Base-by-base conservation (phyloP, 768 basidiomycete genomes). In the Auriculariales sp. region DNA sequence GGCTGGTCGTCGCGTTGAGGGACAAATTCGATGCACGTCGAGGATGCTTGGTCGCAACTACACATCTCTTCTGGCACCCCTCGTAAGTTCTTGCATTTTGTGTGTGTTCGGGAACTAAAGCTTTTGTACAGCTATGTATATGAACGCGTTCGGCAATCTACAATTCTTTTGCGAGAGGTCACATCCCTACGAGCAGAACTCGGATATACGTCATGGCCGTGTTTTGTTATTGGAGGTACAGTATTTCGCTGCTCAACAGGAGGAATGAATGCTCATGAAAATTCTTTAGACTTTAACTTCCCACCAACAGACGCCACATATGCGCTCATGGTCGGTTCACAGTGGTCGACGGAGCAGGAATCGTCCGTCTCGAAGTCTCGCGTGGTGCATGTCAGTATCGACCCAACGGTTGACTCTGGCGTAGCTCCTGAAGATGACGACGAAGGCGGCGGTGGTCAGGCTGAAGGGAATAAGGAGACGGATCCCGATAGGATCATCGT, bases 11-110 rank as follows among this genome's bases (percentile, higher is more conserved):
- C 17, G 83, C 82, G 1, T 66, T 98, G 48, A 67, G 70, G 55
- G 66, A 66, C 39, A 61, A 66, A 4, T 64, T 62, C 7, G 56
- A 68, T 14, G 57, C 65, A 25, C 52, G 59, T 5, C 64, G 68
- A 32, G 88, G 91, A 3, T 62, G 89, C 29, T 66, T 94, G 33
- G 66, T 93, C 12, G 88, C 79, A 2, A 95, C 93, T 1, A 92
- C 92, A 0, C 93, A 97, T 67, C 68, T 94, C 22, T 97, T 95
- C 63, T 97, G 93, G 93, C 91, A 94, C 64, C 91, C 91, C 4
- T 75, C 73, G 80, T 90, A 64, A 51, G 75, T 67, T 10, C 46
- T 25, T 12, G 4, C 47, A 14, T 2, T 19, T 3, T 30, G n/a
- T 28, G 34, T 9, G 28, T n/a, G n/a, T 11, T 17, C 29, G 19